phyloP scores from a whole-genome alignment of 2,329 filamentous ascomycete genomes.

The Aspergillus sp. region DNA sequence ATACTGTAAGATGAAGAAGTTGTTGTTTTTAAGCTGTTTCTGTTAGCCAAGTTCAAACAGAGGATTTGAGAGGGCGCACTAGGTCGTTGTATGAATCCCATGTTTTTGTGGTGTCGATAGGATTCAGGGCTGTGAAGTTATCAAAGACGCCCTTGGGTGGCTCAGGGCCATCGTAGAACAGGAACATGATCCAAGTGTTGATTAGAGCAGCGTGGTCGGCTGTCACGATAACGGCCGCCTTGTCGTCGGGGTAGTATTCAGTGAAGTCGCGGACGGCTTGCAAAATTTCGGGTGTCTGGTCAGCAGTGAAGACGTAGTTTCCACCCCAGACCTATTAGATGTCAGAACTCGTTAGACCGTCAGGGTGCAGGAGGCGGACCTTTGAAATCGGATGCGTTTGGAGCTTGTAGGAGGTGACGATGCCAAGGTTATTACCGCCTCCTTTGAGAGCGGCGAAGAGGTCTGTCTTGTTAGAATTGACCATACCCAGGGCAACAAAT shows the following conservation, averaged over 20 bases:
- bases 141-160: conserved; percentile 56
- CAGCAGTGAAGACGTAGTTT: conserved; percentile 42
- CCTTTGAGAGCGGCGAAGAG: conserved; percentile 45
- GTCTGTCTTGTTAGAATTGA: conserved; percentile 23
- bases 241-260: conserved; percentile 56
- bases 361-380: conserved; percentile 16
- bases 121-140: conserved; percentile 53
- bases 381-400: conserved; percentile 31
- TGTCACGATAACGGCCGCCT: conserved; percentile 61
- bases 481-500: no score
- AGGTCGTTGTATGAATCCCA: conserved; percentile 50
- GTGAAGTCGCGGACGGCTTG: conserved; percentile 35
- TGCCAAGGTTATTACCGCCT: conserved; percentile 46
- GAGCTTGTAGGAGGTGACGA: conserved; percentile 42
- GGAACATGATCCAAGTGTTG: conserved; percentile 60
- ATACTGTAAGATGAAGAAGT: conserved; percentile 33
- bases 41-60: neutral
- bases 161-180: conserved; percentile 61
- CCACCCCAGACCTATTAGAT: conserved; percentile 47
- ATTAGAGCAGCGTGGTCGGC: conserved; percentile 49
- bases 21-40: conserved; percentile 40
- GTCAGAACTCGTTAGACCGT: conserved; percentile 6
- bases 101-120: conserved; percentile 48
- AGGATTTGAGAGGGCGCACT: conserved; percentile 23
- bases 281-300: conserved; percentile 36